Evolutionary conservation across 805 yeast species (phyloP), one percentile per base, ranked within the genome.

Genomic region (Saitoella complicata): DNA sequence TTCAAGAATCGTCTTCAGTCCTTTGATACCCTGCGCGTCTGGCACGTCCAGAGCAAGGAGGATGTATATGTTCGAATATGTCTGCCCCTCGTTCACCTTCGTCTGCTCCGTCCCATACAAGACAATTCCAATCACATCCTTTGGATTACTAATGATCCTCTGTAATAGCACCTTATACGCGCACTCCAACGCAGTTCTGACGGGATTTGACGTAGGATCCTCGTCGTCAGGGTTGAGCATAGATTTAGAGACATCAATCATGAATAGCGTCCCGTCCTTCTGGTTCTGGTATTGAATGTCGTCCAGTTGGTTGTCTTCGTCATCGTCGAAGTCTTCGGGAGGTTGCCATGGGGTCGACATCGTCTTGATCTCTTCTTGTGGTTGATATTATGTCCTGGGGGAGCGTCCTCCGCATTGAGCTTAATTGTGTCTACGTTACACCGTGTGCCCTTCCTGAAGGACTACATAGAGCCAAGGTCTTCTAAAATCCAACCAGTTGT

Each of bases 51-150:
- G 43, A 2, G 36, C 43, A 36, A 56, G 43, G 61, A 49, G 32
- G 60, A 48, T 35, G 5, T 37, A 29, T 33, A 45, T 42, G 9
- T 35, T 37, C 21, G 21, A 21, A 21, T 21, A 21, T 21, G 21
- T 21, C 10, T 41, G 59, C 3, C 54, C 44, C n/a, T 44, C 48
- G 5, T 43, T 54, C 42, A 37, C 47, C 49, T 44, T 58, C 21
- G 21, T 21, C 42, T 60, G 51, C 31, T 59, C 61, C 9, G 63
- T 45, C 44, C 64, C 43, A 50, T 53, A 58, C 72, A 71, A 55
- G 72, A 77, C 73, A 40, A 86, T 72, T 0, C 95, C 96, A 30
- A 84, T 64, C 0, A 84, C 87, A 1, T 88, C 79, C 39, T 68
- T 66, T 1, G 86, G 83, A 36, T 73, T 60, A 0, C 79, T 68